Conservation (phyloP, 257 asterid species). For the Perilla frutescens region DNA sequence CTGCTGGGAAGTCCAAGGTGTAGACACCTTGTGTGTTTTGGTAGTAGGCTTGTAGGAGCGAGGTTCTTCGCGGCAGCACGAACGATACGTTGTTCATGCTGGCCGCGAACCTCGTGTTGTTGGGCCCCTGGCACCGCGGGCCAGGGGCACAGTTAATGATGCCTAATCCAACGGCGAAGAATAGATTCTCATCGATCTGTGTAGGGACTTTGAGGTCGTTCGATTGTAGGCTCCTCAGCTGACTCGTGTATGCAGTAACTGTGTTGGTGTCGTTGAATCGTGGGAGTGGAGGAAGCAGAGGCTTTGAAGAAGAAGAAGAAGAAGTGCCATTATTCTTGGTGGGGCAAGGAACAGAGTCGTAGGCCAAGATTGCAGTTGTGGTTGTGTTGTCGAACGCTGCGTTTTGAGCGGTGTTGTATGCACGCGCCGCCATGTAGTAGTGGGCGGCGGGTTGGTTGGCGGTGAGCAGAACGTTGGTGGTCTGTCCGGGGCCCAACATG, state of each 20-base stretch:
- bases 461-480: constrained; percentile 66
- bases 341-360: constrained; percentile 33
- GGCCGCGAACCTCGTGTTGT: constrained; percentile 58
- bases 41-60: constrained; percentile 61
- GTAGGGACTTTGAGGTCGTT: constrained; percentile 42
- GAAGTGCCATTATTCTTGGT: background rate
- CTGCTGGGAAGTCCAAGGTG: constrained; percentile 57
- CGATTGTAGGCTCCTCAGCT: constrained; percentile 44
- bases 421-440: constrained; percentile 63
- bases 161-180: constrained; percentile 69
- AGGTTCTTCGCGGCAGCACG: constrained; percentile 51
- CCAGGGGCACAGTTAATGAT: constrained; percentile 57
- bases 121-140: constrained; percentile 70
- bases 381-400: constrained; percentile 68
- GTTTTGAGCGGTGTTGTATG: constrained; percentile 57
- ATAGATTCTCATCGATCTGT: constrained; percentile 50
- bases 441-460: constrained; percentile 56
- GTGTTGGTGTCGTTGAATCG: constrained; percentile 56
- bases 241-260: constrained; percentile 54
- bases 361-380: constrained; percentile 62
- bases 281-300: constrained; percentile 55
- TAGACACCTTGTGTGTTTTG: constrained; percentile 54
- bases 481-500: constrained; percentile 72
- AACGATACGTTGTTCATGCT: constrained; percentile 69
- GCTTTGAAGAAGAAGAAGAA: constrained; percentile 32